Evolutionary conservation across 192 early-diverging fungal genomes (phyloP).

Genomic region (Kickxella alabastrina): DNA sequence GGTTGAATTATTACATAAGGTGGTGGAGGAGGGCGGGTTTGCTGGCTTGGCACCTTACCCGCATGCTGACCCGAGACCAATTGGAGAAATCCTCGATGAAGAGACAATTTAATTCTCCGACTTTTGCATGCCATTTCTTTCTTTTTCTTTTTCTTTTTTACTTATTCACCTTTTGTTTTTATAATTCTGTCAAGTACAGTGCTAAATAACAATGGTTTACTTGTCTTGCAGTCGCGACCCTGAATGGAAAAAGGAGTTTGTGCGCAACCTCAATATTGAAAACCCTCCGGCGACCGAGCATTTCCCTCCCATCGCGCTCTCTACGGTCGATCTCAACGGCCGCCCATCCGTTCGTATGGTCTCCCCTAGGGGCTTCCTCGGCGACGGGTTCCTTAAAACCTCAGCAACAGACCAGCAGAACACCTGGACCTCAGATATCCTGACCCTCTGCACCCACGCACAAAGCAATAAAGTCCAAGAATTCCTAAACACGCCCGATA

Average conservation of each 20-base stretch:
- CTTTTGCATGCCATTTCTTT: background rate
- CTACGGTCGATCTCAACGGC: constrained; percentile 41
- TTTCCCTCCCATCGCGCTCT: constrained; percentile 29
- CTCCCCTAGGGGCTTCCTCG: constrained; percentile 41
- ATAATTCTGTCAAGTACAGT: background rate
- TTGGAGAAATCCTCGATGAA: constrained; percentile 47
- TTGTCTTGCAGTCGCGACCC: constrained; percentile 25
- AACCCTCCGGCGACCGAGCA: constrained; percentile 17
- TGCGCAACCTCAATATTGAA: constrained; percentile 21
- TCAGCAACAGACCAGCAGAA: constrained; percentile 19
- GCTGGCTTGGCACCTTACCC: constrained; percentile 27
- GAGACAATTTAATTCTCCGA: constrained; percentile 13
- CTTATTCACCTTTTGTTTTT: background rate
- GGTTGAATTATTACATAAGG: constrained; percentile 13
- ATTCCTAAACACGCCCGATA: constrained; percentile 30
- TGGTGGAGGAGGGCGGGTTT: constrained; percentile 9
- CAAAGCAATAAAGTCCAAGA: constrained; percentile 49
- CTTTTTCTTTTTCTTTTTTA: background rate
- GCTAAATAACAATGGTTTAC: background rate
- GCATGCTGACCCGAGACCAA: constrained; percentile 35
- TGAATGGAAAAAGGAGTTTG: constrained; percentile 43
- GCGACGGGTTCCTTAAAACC: constrained; percentile 38
- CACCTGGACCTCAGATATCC: constrained; percentile 47
- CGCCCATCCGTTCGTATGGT: constrained; percentile 43
- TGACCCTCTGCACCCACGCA: constrained; percentile 47